Percentiles rank a stretch among this genome's conserved stretches.
Conservation (phyloP, 2,329 filamentous ascomycete genomes). For the Pezicula neosporulosa region DNA sequence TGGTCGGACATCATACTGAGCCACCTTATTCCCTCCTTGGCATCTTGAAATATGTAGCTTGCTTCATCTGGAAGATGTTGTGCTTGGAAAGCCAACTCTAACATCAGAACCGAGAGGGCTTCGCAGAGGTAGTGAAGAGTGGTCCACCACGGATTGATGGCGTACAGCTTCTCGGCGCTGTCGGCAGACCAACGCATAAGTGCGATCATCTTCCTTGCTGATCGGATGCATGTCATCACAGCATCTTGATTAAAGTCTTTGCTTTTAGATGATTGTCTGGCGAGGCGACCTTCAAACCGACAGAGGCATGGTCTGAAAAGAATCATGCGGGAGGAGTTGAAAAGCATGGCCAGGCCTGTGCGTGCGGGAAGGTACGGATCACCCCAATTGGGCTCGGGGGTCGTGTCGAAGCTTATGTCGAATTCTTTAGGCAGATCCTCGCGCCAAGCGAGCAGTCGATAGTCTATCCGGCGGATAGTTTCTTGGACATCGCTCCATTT, state of each 20-base stretch:
- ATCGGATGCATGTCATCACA: conserved; percentile 15
- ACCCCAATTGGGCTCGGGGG: conserved; percentile 7
- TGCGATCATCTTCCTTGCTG: conserved; percentile 18
- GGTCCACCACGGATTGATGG: conserved; percentile 19
- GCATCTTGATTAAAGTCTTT: conserved; percentile 17
- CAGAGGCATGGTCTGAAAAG: conserved; percentile 24
- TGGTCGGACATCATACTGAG: conserved; percentile 15
- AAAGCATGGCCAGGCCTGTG: conserved; percentile 19
- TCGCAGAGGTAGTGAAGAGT: conserved; percentile 22
- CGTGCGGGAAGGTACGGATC: conserved; percentile 9
- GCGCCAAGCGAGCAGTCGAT: conserved; percentile 15
- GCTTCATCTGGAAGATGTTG: conserved; percentile 18
- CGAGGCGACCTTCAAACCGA: conserved; percentile 16
- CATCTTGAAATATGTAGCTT: conserved; percentile 17
- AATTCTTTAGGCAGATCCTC: conserved; percentile 13
- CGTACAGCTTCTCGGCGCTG: conserved; percentile 11
- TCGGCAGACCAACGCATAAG: conserved; percentile 9
- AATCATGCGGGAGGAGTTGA: conserved; percentile 19
- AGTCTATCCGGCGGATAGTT: conserved; percentile 16
- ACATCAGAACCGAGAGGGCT: conserved; percentile 20
- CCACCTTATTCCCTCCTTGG: conserved; percentile 20
- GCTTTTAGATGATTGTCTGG: conserved; percentile 7
- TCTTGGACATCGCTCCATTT: conserved; percentile 21
- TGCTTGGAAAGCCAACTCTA: conserved; percentile 21
- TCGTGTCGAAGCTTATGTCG: conserved; percentile 14